These are phyloP conservation scores for Plantago major DNA, from an alignment of 257 asterid species.

Conservation along the genomic window DNA sequence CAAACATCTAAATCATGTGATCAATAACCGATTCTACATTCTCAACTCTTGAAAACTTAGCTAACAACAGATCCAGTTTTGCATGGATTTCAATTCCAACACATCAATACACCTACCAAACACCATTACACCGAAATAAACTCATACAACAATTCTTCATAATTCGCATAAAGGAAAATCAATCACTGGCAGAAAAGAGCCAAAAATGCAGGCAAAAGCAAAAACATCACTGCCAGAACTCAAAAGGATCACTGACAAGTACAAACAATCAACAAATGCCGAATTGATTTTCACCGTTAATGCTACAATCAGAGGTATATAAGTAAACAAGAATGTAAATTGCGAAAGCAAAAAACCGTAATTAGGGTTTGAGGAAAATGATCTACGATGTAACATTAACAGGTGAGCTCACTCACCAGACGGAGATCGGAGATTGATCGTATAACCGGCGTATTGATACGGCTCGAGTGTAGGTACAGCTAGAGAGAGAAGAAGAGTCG, in stretches of 20 bases:
- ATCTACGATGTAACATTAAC: constrained; percentile 21
- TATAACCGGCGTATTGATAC: not conserved
- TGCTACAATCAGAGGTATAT: not conserved
- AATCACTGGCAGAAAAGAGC: not conserved
- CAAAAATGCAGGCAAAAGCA: constrained; percentile 11
- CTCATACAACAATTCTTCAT: not conserved
- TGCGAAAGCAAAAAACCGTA: constrained; percentile 6
- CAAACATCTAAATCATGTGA: not conserved
- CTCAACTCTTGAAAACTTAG: not conserved
- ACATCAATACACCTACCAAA: not conserved
- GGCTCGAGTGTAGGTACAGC: not conserved
- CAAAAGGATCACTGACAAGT: not conserved
- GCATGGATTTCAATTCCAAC: not conserved
- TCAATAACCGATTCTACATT: not conserved
- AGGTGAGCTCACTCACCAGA: constrained; percentile 23
- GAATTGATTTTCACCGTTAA: no score
- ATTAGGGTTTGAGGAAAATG: constrained; percentile 32
- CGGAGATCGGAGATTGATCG: constrained; percentile 32
- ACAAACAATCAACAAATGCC: no score
- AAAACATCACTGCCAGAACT: constrained; percentile 9
- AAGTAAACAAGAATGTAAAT: not conserved
- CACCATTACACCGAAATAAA: not conserved
- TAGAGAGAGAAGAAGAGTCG: constrained; percentile 22
- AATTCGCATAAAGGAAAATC: not conserved
- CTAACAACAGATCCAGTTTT: not conserved